A percentile compares a stretch with the other conserved stretches of the same genome.
Evolutionary conservation across 78 protist genomes (phyloP).

Genomic region (Dictyostelium brefeldianum): DNA sequence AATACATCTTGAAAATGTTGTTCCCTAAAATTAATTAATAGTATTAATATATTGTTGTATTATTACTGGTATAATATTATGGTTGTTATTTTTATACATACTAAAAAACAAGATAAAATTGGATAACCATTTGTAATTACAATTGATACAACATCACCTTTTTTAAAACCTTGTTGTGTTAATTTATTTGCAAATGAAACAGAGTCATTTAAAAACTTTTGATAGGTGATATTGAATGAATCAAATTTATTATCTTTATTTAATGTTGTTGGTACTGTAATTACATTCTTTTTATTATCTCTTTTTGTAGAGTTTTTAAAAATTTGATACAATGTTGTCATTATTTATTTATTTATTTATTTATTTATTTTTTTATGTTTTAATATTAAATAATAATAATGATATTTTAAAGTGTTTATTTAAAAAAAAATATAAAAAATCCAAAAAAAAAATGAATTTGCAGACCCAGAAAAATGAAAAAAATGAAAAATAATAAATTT

Average conservation of each 20-base stretch:
- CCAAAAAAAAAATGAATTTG: too few relatives aligned
- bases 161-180: not conserved
- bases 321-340: slow-evolving; percentile 2
- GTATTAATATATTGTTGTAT: not conserved
- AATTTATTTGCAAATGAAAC: slow-evolving; percentile 24
- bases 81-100: slow-evolving; percentile 5
- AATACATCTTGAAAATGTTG: slow-evolving; percentile 64
- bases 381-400: too few relatives aligned
- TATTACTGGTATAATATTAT: too few relatives aligned
- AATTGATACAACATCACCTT: slow-evolving; percentile 71
- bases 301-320: slow-evolving; percentile 13
- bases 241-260: not conserved
- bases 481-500: too few relatives aligned
- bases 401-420: too few relatives aligned
- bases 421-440: too few relatives aligned
- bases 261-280: slow-evolving; percentile 1
- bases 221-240: not conserved
- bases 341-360: too few relatives aligned
- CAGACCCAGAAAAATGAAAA: too few relatives aligned
- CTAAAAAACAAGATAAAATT: slow-evolving; percentile 50
- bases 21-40: slow-evolving; percentile 14
- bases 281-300: not conserved
- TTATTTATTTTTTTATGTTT: too few relatives aligned
- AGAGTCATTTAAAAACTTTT: slow-evolving; percentile 35
- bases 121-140: slow-evolving; percentile 66